Conservation (phyloP, 148 eudicot species). For the Polygonum aviculare region DNA sequence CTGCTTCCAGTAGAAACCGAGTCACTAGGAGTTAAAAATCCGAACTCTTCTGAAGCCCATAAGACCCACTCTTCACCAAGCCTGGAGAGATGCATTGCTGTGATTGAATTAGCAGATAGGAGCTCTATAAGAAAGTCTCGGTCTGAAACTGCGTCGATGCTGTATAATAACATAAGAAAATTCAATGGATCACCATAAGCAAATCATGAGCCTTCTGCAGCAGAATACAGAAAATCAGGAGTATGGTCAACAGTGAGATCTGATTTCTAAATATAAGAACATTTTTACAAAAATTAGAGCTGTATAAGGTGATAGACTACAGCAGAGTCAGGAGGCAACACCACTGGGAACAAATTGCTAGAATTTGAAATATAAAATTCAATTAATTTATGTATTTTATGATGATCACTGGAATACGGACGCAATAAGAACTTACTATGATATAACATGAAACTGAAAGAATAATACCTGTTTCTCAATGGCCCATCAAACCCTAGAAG, state of each 20-base stretch:
- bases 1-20: slow-evolving; percentile 98
- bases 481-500: slow-evolving; percentile 91
- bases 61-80: slow-evolving; percentile 99
- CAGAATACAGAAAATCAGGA: neutral
- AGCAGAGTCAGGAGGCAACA: neutral
- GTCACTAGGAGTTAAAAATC: slow-evolving; percentile 84
- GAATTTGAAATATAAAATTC: neutral
- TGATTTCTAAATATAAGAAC: neutral
- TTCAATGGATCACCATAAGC: slow-evolving; percentile 13
- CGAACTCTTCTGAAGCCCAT: slow-evolving; percentile 99
- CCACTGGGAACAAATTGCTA: neutral
- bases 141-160: slow-evolving; percentile 99
- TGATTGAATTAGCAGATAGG: slow-evolving; percentile 87
- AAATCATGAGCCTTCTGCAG: neutral
- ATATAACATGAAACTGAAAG: neutral
- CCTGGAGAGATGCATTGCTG: slow-evolving; percentile 88
- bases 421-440: neutral
- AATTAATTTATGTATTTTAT: neutral
- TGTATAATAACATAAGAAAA: slow-evolving; percentile 30
- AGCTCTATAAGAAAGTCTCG: slow-evolving; percentile 95
- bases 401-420: neutral
- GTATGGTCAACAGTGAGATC: neutral
- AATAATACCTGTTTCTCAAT: slow-evolving; percentile 74
- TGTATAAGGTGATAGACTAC: neutral
- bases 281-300: neutral